Evolutionary conservation across 495 filamentous ascomycete species (phyloP).

Genomic region (Arthonia radiata): DNA sequence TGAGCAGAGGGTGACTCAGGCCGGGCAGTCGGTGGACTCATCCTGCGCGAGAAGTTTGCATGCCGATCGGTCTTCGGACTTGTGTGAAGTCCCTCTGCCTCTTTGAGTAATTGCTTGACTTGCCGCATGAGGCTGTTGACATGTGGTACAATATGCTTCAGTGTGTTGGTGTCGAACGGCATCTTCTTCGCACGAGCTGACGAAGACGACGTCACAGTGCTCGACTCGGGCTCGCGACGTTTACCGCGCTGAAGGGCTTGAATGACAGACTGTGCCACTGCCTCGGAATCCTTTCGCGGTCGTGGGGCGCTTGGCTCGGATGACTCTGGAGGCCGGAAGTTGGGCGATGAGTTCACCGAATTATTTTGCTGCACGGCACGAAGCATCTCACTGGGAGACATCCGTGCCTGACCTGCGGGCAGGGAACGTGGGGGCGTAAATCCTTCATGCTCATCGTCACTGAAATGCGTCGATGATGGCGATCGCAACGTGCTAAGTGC

Average conservation of each 20-base stretch:
- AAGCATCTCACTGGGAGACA: slow-evolving; percentile 4
- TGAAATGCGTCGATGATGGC: slow-evolving; percentile 10
- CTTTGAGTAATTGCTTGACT: not conserved
- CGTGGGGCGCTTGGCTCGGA: slow-evolving; percentile 13
- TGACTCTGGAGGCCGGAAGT: slow-evolving; percentile 2
- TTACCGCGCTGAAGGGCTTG: slow-evolving; percentile 67
- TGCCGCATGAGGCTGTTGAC: slow-evolving; percentile 33
- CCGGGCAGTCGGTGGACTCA: too few relatives aligned
- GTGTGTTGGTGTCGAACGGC: slow-evolving; percentile 74
- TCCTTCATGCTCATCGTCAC: slow-evolving; percentile 21
- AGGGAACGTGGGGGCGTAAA: slow-evolving; percentile 36
- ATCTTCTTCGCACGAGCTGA: slow-evolving; percentile 64
- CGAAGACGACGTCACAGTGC: too few relatives aligned
- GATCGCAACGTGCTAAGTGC: slow-evolving; percentile 10
- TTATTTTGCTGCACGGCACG: slow-evolving; percentile 1
- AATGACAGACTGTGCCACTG: slow-evolving; percentile 55
- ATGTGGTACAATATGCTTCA: slow-evolving; percentile 65
- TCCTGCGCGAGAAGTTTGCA: too few relatives aligned
- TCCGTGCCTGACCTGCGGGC: slow-evolving; percentile 21
- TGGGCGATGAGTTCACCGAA: slow-evolving; percentile 2
- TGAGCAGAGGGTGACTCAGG: too few relatives aligned
- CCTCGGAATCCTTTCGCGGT: slow-evolving; percentile 24
- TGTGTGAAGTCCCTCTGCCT: not conserved
- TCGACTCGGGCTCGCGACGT: slow-evolving; percentile 28
- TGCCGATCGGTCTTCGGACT: too few relatives aligned